Percentiles rank a stretch among this genome's conserved stretches.
Evolutionary conservation across 371 early-diverging fungal genomes (phyloP).

Genomic region (Mortierella sp.): DNA sequence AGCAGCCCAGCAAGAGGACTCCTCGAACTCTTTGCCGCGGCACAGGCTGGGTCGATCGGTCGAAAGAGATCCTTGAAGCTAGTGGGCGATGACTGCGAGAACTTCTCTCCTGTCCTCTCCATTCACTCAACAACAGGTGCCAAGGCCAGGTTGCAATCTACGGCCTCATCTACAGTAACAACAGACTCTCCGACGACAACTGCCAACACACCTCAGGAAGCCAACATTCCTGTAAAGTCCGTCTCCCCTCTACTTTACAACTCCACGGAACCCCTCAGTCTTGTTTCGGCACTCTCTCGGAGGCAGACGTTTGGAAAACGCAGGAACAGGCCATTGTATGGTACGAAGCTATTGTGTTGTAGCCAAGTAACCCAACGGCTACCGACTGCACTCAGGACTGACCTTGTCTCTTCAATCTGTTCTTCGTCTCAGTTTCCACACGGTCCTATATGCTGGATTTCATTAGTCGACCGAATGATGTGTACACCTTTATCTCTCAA

Average conservation of each 20-base stretch:
- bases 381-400: no score
- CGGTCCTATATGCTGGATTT: conserved; percentile 37
- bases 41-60: conserved; percentile 27
- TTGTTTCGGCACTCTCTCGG: conserved; percentile 24
- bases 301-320: conserved; percentile 20
- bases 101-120: background rate
- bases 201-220: background rate
- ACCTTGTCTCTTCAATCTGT: background rate
- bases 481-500: conserved; percentile 41
- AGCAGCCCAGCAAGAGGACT: conserved; percentile 33
- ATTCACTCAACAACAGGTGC: background rate
- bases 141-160: background rate
- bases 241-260: conserved; percentile 19
- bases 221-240: conserved; percentile 13
- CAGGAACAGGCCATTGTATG: conserved; percentile 23
- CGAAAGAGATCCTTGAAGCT: conserved; percentile 44
- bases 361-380: no score
- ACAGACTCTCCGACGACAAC: background rate
- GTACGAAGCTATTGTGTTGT: conserved; percentile 7
- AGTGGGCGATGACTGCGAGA: conserved; percentile 21
- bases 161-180: background rate
- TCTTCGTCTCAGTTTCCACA: conserved; percentile 19
- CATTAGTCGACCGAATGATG: conserved; percentile 32
- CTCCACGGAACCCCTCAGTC: conserved; percentile 11
- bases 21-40: conserved; percentile 47